Evolutionary conservation across 176 grass and related monocot genomes (phyloP), one percentile per base, ranked within the genome.

Genomic region (Dendrocalamus sinicus): DNA sequence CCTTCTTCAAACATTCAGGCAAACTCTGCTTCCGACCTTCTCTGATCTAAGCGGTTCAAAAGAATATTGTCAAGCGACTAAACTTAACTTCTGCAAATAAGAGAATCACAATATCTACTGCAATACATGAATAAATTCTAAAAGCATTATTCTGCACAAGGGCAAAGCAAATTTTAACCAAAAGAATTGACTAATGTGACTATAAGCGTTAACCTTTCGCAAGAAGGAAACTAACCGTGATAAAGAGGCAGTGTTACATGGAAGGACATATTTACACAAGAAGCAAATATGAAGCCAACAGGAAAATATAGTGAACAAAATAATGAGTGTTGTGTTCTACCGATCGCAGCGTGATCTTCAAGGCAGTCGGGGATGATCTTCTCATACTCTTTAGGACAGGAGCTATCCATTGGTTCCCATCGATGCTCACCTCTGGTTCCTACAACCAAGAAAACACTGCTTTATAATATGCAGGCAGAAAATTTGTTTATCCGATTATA

Each of bases 321-420:
- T 66, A 84, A 59, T 39, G 12, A 79, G 43, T 82, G 46, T 16
- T 26, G n/a, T 30, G 14, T 79, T 64, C 5, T 94, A 98, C 96
- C 84, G 96, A 98, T 94, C 86, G 90, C 76, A 98, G 86, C 30
- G 90, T 98, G 43, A 98, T 96, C 85, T 94, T 96, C 76, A 96
- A 70, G 39, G 89, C 81, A 85, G 93, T 95, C 73, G 96, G 93
- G 88, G 93, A 96, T 67, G 93, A 89, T 83, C 84, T 91, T 83
- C 89, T 91, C 75, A 98, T 68, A 30, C 84, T 83, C 84, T 98
- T 98, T 11, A 94, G 75, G 17, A 88, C 86, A 65, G 93, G 73
- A 76, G 79, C 52, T 55, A 98, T 92, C 93, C 96, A 98, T 82
- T 92, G 91, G 82, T 95, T 95, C 88, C 90, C 90, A 16, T 89